These are phyloP conservation scores for Colletotrichum scovillei DNA, from an alignment of 2,329 filamentous ascomycete genomes.

Conservation along the genomic window DNA sequence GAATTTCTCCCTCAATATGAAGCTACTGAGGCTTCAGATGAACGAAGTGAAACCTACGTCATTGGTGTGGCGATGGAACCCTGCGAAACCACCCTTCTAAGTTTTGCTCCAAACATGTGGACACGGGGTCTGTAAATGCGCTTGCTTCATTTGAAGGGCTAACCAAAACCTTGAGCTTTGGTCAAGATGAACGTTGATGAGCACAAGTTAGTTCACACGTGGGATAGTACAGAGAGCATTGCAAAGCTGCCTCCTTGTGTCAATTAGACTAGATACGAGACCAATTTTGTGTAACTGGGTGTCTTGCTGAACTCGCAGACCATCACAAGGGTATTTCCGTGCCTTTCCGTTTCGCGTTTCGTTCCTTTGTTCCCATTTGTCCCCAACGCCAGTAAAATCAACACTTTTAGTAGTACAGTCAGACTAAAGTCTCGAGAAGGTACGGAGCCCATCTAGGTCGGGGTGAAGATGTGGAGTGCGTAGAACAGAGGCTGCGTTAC, in stretches of 20 bases:
- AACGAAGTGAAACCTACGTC: background rate
- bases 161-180: background rate
- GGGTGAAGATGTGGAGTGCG: background rate
- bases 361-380: background rate
- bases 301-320: background rate
- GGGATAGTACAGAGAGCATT: background rate
- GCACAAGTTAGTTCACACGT: background rate
- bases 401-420: constrained; percentile 4
- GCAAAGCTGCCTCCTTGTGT: background rate
- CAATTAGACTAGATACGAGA: background rate
- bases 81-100: background rate
- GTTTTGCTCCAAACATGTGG: background rate
- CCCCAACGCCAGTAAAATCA: constrained; percentile 16
- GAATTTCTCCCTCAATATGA: background rate
- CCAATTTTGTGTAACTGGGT: constrained; percentile 21
- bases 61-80: background rate
- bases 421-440: background rate
- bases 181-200: background rate
- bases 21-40: background rate
- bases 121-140: background rate
- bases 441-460: background rate
- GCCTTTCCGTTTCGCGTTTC: constrained; percentile 14
- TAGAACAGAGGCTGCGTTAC: background rate
- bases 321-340: constrained; percentile 33
- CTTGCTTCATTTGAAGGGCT: background rate